phyloP scores from a whole-genome alignment of 495 filamentous ascomycete genomes.

The Penicillium paradoxum region DNA sequence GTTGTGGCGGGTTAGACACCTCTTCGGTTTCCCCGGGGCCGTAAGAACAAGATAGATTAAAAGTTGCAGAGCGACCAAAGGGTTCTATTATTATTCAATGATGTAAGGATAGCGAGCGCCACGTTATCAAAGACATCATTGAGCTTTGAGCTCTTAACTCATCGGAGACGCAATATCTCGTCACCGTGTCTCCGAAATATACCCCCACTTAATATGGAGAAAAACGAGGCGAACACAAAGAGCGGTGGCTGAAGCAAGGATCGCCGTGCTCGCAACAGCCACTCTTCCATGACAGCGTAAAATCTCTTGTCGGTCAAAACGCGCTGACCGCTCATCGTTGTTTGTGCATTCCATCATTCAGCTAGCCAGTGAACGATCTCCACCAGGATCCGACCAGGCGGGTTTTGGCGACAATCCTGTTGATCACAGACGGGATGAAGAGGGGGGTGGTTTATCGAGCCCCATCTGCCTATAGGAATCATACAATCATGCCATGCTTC shows the following conservation, averaged over 20 bases:
- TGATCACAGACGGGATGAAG: conserved; percentile 13
- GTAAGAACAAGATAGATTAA: not conserved
- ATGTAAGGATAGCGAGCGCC: not conserved
- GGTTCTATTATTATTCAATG: not conserved
- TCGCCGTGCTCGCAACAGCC: conserved; percentile 1
- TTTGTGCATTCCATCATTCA: not conserved
- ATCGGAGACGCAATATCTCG: not conserved
- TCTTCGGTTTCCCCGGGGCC: not conserved
- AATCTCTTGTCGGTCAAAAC: not conserved
- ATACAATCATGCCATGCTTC: not conserved
- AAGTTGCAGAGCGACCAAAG: not conserved
- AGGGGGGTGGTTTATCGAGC: conserved; percentile 3
- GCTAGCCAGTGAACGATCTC: not conserved
- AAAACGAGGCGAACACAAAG: not conserved
- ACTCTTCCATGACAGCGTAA: not conserved
- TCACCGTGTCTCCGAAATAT: not conserved
- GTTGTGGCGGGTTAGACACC: conserved; percentile 22
- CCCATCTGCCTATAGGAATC: not conserved
- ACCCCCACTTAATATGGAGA: not conserved
- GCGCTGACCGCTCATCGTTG: conserved; percentile 1
- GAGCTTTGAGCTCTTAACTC: not conserved
- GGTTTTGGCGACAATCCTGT: conserved; percentile 14
- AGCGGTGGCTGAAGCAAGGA: conserved; percentile 14
- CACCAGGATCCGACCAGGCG: conserved; percentile 1
- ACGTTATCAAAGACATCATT: conserved; percentile 11